Base-by-base conservation (phyloP, 306 rosid species). In the Cicer yamashitae region DNA sequence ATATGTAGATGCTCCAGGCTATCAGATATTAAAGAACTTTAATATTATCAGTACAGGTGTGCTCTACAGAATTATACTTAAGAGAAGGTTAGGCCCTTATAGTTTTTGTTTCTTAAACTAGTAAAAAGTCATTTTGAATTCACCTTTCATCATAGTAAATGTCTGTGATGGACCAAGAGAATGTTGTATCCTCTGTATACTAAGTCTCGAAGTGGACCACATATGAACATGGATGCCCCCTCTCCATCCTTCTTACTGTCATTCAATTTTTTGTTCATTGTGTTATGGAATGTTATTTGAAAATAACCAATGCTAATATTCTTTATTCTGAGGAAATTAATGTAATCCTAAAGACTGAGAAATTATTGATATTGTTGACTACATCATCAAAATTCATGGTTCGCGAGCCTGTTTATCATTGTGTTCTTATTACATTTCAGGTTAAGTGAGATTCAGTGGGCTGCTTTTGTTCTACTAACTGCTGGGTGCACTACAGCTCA, bases 391-490 rank as follows among this genome's bases (percentile, higher is more conserved):
- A 73, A 40, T 38, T 75, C 73, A 63, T 74, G 79, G 45, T 67
- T 69, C 22, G 53, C 15, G 50, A 59, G 77, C 62, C 58, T 75
- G 50, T 67, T 69, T 10, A 17, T 8, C 40, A 40, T 76, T 69
- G 65, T 87, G 68, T 71, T 83, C 62, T 75, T 67, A 7, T 73
- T 44, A 59, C 75, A 38, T 79, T 84, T 80, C 91, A 94, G 97
- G 92, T 86, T 94, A 86, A 94, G 96, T 71, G 91, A 94, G 85
- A 89, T 89, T 85, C 99, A 91, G 71, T 94, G 97, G 97, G 99
- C 97, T 10, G 99, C 99, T 78, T 94, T 92, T 89, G 79, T 94
- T 84, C 87, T 94, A 40, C 90, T 94, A 22, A 90, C 88, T 82
- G 96, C 93, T 45, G 97, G 97, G 70, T 94, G 98, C 87, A 94